Percentiles rank a stretch among this genome's conserved stretches.
These are phyloP conservation scores for Triticum dicoccoides DNA, from an alignment of 176 grass and related monocot genomes.

Conservation along the genomic window DNA sequence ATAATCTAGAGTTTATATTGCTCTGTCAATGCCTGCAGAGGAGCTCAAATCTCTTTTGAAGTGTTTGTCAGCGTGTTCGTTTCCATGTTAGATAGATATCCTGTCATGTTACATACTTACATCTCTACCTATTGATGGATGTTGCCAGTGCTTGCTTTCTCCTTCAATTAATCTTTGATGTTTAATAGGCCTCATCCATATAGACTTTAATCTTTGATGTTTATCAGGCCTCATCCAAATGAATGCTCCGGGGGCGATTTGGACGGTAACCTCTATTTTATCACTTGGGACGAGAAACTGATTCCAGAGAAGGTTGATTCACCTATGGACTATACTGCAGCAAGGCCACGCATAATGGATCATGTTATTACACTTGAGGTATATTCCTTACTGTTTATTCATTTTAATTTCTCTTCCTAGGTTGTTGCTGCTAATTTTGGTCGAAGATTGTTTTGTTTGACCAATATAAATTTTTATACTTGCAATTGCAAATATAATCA, in stretches of 20 bases:
- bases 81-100: slow-evolving; percentile 17
- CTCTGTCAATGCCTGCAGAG: slow-evolving; percentile 4
- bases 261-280: slow-evolving; percentile 91
- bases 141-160: neutral
- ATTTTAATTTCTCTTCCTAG: neutral
- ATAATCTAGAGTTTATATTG: slow-evolving; percentile 7
- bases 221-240: slow-evolving; percentile 84
- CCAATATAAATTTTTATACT: neutral
- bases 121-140: slow-evolving; percentile 13
- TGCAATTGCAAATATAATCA: neutral
- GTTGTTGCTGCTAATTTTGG: neutral
- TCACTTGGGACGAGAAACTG: slow-evolving; percentile 83
- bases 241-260: slow-evolving; percentile 98
- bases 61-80: neutral
- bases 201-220: slow-evolving; percentile 22
- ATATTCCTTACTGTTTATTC: slow-evolving; percentile 13
- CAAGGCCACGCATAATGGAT: slow-evolving; percentile 68
- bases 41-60: slow-evolving; percentile 16
- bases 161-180: neutral
- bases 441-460: neutral
- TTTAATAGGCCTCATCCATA: neutral
- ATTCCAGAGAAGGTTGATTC: slow-evolving; percentile 73
- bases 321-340: slow-evolving; percentile 91
- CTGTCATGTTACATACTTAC: neutral
- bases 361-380: slow-evolving; percentile 93